phyloP scores from a whole-genome alignment of 2,329 filamentous ascomycete genomes.

The Shiraia bambusicola region DNA sequence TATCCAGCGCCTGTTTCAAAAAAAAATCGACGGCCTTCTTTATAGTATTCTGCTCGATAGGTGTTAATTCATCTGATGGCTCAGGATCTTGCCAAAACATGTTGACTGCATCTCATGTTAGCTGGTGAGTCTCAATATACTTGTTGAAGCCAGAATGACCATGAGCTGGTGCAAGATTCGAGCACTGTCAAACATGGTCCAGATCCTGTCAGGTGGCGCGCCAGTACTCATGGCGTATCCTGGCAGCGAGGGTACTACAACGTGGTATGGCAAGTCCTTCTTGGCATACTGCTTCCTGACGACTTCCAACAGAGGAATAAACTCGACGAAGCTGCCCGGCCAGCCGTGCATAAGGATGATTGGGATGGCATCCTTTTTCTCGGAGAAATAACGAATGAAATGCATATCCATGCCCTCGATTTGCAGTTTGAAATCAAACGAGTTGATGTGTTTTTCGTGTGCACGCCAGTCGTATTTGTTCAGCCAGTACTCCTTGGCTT shows the following conservation, averaged over 20 bases:
- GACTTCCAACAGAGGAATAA: conserved; percentile 54
- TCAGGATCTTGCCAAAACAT: conserved; percentile 13
- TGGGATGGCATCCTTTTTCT: conserved; percentile 55
- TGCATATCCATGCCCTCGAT: conserved; percentile 53
- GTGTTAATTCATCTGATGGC: conserved; percentile 19
- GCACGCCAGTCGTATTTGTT: conserved; percentile 43
- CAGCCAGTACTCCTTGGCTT: conserved; percentile 43
- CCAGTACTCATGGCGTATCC: conserved; percentile 57
- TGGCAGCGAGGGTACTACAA: conserved; percentile 59
- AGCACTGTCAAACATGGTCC: conserved; percentile 44
- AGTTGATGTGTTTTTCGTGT: conserved; percentile 51
- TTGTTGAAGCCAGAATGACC: conserved; percentile 55
- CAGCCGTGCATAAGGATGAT: conserved; percentile 59
- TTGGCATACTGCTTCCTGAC: conserved; percentile 53
- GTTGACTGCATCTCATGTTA: conserved; percentile 25
- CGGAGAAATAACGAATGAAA: conserved; percentile 59
- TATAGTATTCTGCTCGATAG: conserved; percentile 20
- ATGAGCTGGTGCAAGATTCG: conserved; percentile 57
- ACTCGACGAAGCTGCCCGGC: conserved; percentile 59
- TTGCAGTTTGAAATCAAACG: conserved; percentile 53
- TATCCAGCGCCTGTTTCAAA: conserved; percentile 52
- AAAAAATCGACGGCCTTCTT: conserved; percentile 39
- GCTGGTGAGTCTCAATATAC: conserved; percentile 46
- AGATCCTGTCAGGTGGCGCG: conserved; percentile 51
- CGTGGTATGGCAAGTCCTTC: conserved; percentile 56